These are phyloP conservation scores for Citrullus colocynthis DNA, from an alignment of 306 rosid species.

Conservation along the genomic window DNA sequence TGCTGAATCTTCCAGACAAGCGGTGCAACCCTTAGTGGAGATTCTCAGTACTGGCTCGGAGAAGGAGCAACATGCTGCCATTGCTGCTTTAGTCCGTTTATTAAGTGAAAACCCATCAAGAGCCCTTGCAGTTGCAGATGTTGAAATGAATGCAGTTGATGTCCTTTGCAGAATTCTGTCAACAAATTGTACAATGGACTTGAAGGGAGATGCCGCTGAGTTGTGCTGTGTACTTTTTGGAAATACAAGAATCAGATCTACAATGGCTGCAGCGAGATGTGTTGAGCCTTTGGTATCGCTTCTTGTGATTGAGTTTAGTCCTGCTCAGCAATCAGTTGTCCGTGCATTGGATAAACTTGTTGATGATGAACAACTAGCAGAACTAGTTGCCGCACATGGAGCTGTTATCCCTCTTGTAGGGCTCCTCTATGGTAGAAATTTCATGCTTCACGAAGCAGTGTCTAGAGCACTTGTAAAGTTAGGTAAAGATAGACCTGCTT, in stretches of 20 bases:
- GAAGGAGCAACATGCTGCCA: slow-evolving; percentile 96
- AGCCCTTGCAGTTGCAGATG: slow-evolving; percentile 95
- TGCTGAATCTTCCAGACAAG: slow-evolving; percentile 87
- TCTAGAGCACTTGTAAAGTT: slow-evolving; percentile 89
- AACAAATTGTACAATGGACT: slow-evolving; percentile 73
- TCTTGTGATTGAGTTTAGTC: slow-evolving; percentile 69
- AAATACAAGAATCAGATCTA: slow-evolving; percentile 91
- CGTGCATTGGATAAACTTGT: slow-evolving; percentile 93
- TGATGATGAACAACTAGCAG: slow-evolving; percentile 96
- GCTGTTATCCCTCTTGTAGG: slow-evolving; percentile 94
- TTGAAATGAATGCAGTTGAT: slow-evolving; percentile 98
- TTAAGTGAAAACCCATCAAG: slow-evolving; percentile 94
- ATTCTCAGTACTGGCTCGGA: slow-evolving; percentile 91
- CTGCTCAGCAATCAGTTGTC: slow-evolving; percentile 85
- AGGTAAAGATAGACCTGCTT: slow-evolving; percentile 94
- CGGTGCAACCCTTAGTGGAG: slow-evolving; percentile 97
- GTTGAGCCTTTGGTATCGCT: slow-evolving; percentile 96
- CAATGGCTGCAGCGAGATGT: slow-evolving; percentile 83
- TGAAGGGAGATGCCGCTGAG: slow-evolving; percentile 97
- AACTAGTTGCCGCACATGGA: slow-evolving; percentile 84
- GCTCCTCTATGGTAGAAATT: slow-evolving; percentile 74
- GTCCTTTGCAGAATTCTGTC: slow-evolving; percentile 96
- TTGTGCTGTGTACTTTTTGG: slow-evolving; percentile 89
- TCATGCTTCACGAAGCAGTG: slow-evolving; percentile 86
- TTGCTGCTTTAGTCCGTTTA: slow-evolving; percentile 86